Evolutionary conservation across 306 rosid species (phyloP).

Genomic region (Inga laurina): DNA sequence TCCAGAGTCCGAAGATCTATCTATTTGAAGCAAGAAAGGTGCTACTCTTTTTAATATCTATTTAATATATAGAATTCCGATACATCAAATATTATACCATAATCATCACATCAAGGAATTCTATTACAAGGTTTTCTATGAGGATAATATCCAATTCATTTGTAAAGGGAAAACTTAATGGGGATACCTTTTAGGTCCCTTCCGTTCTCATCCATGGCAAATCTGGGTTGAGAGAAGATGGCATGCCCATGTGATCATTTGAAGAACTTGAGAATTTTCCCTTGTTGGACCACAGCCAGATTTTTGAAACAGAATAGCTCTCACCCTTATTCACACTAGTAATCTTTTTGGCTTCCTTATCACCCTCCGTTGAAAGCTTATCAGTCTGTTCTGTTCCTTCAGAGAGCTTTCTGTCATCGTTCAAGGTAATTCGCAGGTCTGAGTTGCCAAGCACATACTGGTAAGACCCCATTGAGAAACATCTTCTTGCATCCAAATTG

Average conservation of each 20-base stretch:
- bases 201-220: slow-evolving; percentile 70
- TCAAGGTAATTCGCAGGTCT: slow-evolving; percentile 69
- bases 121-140: slow-evolving; percentile 40
- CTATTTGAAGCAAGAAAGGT: slow-evolving; percentile 37
- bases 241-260: slow-evolving; percentile 62
- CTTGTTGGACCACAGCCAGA: slow-evolving; percentile 95
- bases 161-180: slow-evolving; percentile 33
- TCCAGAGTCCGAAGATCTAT: slow-evolving; percentile 32
- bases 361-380: slow-evolving; percentile 52
- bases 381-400: slow-evolving; percentile 48
- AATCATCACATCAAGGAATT: slow-evolving; percentile 37
- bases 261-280: slow-evolving; percentile 63
- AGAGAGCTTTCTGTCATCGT: slow-evolving; percentile 36
- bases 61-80: slow-evolving; percentile 31
- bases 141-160: slow-evolving; percentile 38
- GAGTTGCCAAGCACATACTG: slow-evolving; percentile 81
- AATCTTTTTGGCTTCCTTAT: slow-evolving; percentile 80
- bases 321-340: slow-evolving; percentile 83
- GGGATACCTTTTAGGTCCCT: slow-evolving; percentile 59
- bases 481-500: slow-evolving; percentile 93
- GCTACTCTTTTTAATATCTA: slow-evolving; percentile 22
- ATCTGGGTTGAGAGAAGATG: slow-evolving; percentile 64
- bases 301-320: slow-evolving; percentile 93
- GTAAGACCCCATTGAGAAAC: slow-evolving; percentile 94
- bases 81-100: slow-evolving; percentile 42